Evolutionary conservation across 305 asterid genomes (phyloP).

Genomic region (Euphrasia arctica): DNA sequence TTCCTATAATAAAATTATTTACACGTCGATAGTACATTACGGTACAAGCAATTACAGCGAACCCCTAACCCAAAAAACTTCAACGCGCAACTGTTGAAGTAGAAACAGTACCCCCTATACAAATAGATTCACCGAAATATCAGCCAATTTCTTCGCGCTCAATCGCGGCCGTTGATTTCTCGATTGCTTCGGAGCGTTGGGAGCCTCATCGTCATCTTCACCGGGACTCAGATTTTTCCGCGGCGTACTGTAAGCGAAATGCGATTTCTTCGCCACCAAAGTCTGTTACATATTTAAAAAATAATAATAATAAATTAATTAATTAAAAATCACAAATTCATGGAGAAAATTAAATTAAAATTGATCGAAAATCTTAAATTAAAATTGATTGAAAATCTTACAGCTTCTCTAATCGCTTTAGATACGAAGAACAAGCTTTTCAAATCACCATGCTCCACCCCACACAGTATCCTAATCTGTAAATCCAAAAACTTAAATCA

Average conservation of each 20-base stretch:
- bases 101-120: background rate
- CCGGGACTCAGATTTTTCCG: slow-evolving; percentile 40
- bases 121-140: slow-evolving; percentile 54
- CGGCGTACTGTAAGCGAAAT: slow-evolving; percentile 72
- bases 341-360: background rate
- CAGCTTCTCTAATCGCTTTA: slow-evolving; percentile 56
- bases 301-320: background rate
- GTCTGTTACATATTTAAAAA: slow-evolving; percentile 45
- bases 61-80: background rate
- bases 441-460: slow-evolving; percentile 69
- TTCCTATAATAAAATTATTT: too few relatives aligned
- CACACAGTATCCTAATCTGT: slow-evolving; percentile 59
- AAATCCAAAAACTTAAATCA: background rate
- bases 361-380: too few relatives aligned
- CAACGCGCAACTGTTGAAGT: background rate
- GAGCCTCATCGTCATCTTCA: slow-evolving; percentile 37
- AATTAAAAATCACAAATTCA: background rate
- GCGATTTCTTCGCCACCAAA: slow-evolving; percentile 55
- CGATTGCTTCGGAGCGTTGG: slow-evolving; percentile 60
- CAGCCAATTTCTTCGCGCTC: slow-evolving; percentile 49
- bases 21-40: too few relatives aligned
- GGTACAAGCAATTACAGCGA: too few relatives aligned
- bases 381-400: slow-evolving; percentile 26
- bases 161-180: slow-evolving; percentile 42
- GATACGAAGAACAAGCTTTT: slow-evolving; percentile 53